Percentiles rank a stretch among this genome's conserved stretches.
phyloP scores from a whole-genome alignment of 2,329 filamentous ascomycete species.

The Hirsutella thompsonii region DNA sequence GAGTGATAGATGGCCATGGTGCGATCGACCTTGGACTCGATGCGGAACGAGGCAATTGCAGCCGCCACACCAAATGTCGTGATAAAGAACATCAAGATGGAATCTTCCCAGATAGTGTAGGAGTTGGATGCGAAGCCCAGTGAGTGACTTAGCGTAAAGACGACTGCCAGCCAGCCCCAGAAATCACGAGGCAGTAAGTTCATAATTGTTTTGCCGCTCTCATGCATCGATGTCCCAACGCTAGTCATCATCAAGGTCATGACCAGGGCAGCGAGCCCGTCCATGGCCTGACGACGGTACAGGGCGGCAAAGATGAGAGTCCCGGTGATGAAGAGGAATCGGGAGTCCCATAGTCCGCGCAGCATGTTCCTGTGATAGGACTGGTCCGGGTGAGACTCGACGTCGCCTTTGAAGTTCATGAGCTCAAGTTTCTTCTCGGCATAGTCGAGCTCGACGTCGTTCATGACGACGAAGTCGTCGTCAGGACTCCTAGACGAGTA shows the following conservation, averaged over 20 bases:
- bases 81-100: constrained; percentile 84
- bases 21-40: constrained; percentile 52
- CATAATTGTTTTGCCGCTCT: constrained; percentile 27
- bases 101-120: constrained; percentile 97
- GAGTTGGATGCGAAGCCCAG: constrained; percentile 94
- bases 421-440: constrained; percentile 46
- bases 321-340: constrained; percentile 18
- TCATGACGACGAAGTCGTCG: constrained; percentile 39
- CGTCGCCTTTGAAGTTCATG: constrained; percentile 20
- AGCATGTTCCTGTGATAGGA: constrained; percentile 19
- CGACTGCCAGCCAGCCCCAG: constrained; percentile 77
- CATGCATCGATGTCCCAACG: constrained; percentile 27
- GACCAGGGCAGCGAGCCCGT: constrained; percentile 26
- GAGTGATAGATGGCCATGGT: constrained; percentile 77
- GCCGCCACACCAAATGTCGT: constrained; percentile 74
- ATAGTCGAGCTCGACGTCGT: constrained; percentile 44
- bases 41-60: constrained; percentile 61
- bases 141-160: constrained; percentile 80
- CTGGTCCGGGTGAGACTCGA: constrained; percentile 26
- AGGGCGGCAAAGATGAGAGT: constrained; percentile 15
- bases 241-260: constrained; percentile 24
- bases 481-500: constrained; percentile 53
- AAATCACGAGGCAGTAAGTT: constrained; percentile 57
- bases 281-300: constrained; percentile 18
- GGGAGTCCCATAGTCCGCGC: constrained; percentile 21